These are phyloP conservation scores for Sporothrix globosa DNA, from an alignment of 2,329 filamentous ascomycete genomes.

Conservation along the genomic window DNA sequence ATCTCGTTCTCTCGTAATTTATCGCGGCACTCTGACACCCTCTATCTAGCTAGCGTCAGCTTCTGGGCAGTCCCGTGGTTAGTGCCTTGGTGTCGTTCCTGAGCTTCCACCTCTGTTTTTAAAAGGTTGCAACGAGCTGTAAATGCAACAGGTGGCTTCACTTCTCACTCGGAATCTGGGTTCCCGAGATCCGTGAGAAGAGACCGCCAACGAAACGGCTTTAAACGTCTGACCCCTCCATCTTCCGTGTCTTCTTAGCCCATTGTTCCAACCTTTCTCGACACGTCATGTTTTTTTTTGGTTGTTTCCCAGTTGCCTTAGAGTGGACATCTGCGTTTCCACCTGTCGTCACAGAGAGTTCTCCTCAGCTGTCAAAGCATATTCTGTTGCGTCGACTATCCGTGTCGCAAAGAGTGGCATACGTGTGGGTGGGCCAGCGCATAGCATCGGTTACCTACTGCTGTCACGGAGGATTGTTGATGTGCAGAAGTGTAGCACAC, in stretches of 20 bases:
- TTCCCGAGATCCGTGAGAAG: neutral
- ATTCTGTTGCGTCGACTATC: neutral
- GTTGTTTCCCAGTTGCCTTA: neutral
- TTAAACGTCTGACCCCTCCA: slow-evolving; percentile 4
- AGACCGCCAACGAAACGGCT: neutral
- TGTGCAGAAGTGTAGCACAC: slow-evolving; percentile 18
- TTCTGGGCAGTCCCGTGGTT: neutral
- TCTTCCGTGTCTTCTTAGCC: too few species aligned
- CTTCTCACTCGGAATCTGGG: neutral
- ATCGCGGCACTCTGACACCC: neutral
- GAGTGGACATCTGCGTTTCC: too few species aligned
- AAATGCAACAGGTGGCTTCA: neutral
- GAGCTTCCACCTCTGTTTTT: neutral
- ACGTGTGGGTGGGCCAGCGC: neutral
- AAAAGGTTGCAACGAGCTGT: neutral
- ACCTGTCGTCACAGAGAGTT: too few species aligned
- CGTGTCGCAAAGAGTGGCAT: too few species aligned
- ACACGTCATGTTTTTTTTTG: neutral
- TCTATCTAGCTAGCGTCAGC: neutral
- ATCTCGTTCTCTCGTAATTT: neutral
- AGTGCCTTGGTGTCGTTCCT: neutral
- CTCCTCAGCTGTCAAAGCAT: neutral
- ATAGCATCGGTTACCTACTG: neutral
- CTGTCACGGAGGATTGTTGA: slow-evolving; percentile 9
- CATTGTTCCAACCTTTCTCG: neutral